Percentiles rank a stretch among this genome's conserved stretches.
These are phyloP conservation scores for barrel medic (Medicago truncatula) DNA, from an alignment of 306 rosid genomes.

Conservation along the genomic window MtrunA17r5.0-ANR NC_053047.1:6008501-6009000, in stretches of 20 bases:
- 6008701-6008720: not conserved
- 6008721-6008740: too few species aligned
- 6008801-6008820: too few species aligned
- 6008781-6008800: too few species aligned
- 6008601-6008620: conserved; percentile 93
- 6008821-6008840: too few species aligned
- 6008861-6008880: too few species aligned
- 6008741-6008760: too few species aligned
- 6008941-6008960: not conserved
- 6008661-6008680: conserved; percentile 56
- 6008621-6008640: conserved; percentile 98
- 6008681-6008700: not conserved
- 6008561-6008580: conserved; percentile 96
- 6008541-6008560: conserved; percentile 99
- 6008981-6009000: conserved; percentile 6
- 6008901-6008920: not conserved
- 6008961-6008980: conserved; percentile 3
- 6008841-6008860: too few species aligned
- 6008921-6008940: not conserved
- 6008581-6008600: conserved; percentile 94
- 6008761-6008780: too few species aligned
- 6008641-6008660: conserved; percentile 96
- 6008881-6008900: not conserved
- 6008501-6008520: conserved; percentile 93
- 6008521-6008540: conserved; percentile 98